Evolutionary conservation across 345 rosid species (phyloP), one percentile per base, ranked within the genome.

Genomic region (Dipteronia dyeriana): DNA sequence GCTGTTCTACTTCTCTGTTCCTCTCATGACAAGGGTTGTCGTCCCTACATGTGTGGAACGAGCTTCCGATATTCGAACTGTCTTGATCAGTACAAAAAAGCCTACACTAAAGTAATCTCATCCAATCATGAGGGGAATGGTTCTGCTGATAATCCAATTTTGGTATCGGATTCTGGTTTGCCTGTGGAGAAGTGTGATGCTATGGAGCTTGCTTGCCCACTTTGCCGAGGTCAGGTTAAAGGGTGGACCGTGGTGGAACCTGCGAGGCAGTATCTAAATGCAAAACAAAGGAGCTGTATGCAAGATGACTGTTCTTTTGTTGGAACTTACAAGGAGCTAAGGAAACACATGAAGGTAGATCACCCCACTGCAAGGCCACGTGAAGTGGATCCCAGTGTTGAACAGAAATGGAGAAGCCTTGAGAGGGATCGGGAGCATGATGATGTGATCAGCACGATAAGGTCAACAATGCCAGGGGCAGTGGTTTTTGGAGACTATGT

Each of bases 1-100:
- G 98, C 97, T 66, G 99, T 96, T 82, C 98, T 96, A 81, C 92
- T 96, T 54, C 97, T 96, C 54, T 96, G 99, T 80, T 94, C 99
- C 68, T 96, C 99, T 64, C 89, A 96, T 76, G 97, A 96, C 81
- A 96, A 94, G 79, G 99, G 99, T 47, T 96, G 99, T 68, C 97
- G 94, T 41, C 97, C 99, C 69, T 96, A 90, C 81, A 96, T 96
- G 99, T 96, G 99, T 81, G 98, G 94, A 80, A 95, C 99, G 49
- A 95, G 99, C 84, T 93, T 88, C 76, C 91, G 98, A 0, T 95
- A 91, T 74, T 95, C 99, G 31, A 94, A 95, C 68, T 95, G 99
- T 85, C 97, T 95, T 70, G 97, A 93, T 77, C 97, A 90, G 84
- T 95, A 92, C 89, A 89, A 89, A 86, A 92, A 93, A 68, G 96